Conservation (phyloP, 768 basidiomycete genomes). For the Filobasidium wieringae region DNA sequence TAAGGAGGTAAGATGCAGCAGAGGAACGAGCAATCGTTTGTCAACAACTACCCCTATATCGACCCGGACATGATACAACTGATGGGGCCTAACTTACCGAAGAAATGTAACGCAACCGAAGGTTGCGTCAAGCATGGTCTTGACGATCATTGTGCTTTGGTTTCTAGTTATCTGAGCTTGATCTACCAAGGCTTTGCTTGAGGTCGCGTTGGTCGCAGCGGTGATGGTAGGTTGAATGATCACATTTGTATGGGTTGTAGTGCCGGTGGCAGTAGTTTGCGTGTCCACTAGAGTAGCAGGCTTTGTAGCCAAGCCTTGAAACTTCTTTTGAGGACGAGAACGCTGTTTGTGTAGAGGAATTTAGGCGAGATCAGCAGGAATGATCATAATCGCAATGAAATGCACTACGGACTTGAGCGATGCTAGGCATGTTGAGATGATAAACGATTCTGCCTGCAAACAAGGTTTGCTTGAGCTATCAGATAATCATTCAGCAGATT, state of each 20-base stretch:
- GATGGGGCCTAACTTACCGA: neutral
- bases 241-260: neutral
- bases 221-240: neutral
- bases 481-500: too few relatives aligned
- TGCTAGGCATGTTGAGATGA: too few relatives aligned
- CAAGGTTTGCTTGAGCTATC: too few relatives aligned
- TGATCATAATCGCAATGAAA: too few relatives aligned
- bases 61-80: neutral
- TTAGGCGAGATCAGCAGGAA: too few relatives aligned
- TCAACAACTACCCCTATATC: neutral
- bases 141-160: slow-evolving; percentile 13
- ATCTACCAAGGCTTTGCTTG: neutral
- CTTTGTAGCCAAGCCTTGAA: too few relatives aligned
- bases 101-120: slow-evolving; percentile 16
- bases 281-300: too few relatives aligned
- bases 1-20: neutral
- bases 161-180: slow-evolving; percentile 5
- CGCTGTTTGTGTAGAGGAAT: too few relatives aligned
- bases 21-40: neutral
- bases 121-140: slow-evolving; percentile 16
- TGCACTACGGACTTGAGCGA: too few relatives aligned
- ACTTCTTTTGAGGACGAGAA: too few relatives aligned
- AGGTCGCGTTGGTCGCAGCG: neutral
- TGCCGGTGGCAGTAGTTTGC: neutral
- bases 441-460: too few relatives aligned